These are phyloP conservation scores for Aspergillus tanneri DNA, from an alignment of 2,329 filamentous ascomycete species.

Conservation along the genomic window DNA sequence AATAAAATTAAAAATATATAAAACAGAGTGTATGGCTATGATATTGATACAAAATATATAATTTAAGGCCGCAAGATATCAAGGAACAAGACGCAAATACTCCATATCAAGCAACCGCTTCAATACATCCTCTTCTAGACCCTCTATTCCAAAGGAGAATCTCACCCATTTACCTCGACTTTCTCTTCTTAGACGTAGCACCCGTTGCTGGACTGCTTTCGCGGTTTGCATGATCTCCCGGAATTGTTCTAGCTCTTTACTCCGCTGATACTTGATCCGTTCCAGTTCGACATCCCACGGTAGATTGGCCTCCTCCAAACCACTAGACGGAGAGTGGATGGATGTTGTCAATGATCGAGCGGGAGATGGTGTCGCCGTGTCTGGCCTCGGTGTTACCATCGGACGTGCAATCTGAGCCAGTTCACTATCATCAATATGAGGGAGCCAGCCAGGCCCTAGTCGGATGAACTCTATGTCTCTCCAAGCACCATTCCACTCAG, in stretches of 20 bases:
- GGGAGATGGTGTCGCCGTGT: background rate
- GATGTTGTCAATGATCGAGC: conserved; percentile 22
- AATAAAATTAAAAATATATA: too few species aligned
- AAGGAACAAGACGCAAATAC: conserved; percentile 7
- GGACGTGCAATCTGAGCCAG: background rate
- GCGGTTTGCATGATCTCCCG: conserved; percentile 28
- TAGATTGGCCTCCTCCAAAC: conserved; percentile 9
- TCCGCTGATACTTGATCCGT: conserved; percentile 30
- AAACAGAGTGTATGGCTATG: too few species aligned
- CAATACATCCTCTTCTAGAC: conserved; percentile 18
- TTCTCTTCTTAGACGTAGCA: conserved; percentile 32
- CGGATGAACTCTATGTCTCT: conserved; percentile 44
- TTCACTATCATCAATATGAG: conserved; percentile 22
- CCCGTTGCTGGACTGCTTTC: conserved; percentile 30
- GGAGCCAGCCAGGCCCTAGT: conserved; percentile 44
- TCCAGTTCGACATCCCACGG: conserved; percentile 36
- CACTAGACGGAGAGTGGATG: conserved; percentile 22
- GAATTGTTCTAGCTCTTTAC: conserved; percentile 34
- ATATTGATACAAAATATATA: background rate
- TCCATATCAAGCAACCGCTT: conserved; percentile 19
- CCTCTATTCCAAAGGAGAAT: conserved; percentile 33
- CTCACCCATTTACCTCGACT: conserved; percentile 43
- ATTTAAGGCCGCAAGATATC: background rate
- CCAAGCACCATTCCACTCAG: conserved; percentile 50
- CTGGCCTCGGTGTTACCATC: background rate